Evolutionary conservation across 2,329 filamentous ascomycete species (phyloP), one percentile per base, ranked within the genome.

Genomic region (Stenocarpella maydis): DNA sequence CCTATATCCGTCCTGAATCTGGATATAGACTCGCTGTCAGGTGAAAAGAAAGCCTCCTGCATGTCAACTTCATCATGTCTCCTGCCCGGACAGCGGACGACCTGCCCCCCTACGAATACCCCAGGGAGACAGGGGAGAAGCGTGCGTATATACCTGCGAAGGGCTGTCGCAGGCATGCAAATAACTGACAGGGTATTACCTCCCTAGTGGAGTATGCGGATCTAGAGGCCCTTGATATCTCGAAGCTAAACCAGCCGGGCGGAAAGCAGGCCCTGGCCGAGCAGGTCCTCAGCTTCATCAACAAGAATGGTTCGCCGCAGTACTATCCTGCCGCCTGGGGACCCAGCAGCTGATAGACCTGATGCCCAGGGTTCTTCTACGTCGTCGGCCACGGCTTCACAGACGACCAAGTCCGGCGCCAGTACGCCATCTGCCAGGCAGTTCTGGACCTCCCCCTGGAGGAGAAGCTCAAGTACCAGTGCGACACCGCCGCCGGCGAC

Each of bases 401-500:
- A 45, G 67, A 71, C n/a, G 63, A 49, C 4, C 45, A 71, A 41
- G 26, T 71, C 17, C 39, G 49, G 15, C 61, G 55, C 15, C 67
- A 71, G 24, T 71, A 69, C 49, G 63, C 67, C 24, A 26, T 71
- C 43, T 65, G 66, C 66, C 52, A 47, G n/a, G 69, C 61, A 47
- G 45, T 71, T 12, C 66, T 71, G 17, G 69, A 63, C 45, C 61
- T 71, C 4, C 67, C 69, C 3, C 49, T 71, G 8, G 69, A 71
- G 47, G 69, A 71, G 67, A 71, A 71, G 63, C 45, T 67, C 39
- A 64, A 53, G 28, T 76, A 75, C 50, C 73, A 73, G 19, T 75
- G 74, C 69, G 74, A 76, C 69, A 75, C 76, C 4, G 74, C 74
- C 14, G 71, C 74, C n/a, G 75, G 75, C 37, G 73, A 77, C 69